A percentile compares a stretch with the other conserved stretches of the same genome.
Evolutionary conservation across 2,329 filamentous ascomycete genomes (phyloP).

Genomic region (Hortaea werneckii): DNA sequence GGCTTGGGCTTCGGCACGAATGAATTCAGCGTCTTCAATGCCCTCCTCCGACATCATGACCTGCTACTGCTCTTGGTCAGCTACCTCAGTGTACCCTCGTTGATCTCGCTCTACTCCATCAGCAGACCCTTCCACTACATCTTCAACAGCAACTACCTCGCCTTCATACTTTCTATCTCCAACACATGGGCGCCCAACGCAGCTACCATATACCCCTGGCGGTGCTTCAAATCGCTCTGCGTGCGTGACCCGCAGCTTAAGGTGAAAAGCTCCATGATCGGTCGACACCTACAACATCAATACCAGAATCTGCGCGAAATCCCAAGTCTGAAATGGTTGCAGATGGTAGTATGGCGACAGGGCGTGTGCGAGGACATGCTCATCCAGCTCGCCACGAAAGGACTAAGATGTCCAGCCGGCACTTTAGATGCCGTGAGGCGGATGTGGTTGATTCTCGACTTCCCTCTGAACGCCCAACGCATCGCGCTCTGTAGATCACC

Average conservation of each 20-base stretch:
- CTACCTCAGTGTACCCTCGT: constrained; percentile 44
- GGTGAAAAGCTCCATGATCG: constrained; percentile 13
- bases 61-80: constrained; percentile 47
- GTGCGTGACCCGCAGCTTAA: constrained; percentile 46
- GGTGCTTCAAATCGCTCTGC: constrained; percentile 47
- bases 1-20: background rate
- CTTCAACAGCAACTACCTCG: constrained; percentile 49
- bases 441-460: constrained; percentile 65
- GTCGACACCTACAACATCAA: constrained; percentile 3
- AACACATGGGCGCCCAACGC: constrained; percentile 45
- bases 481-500: constrained; percentile 43
- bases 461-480: constrained; percentile 48
- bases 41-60: constrained; percentile 32
- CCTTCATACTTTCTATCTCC: constrained; percentile 49
- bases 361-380: constrained; percentile 51
- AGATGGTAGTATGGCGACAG: constrained; percentile 54
- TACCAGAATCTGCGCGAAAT: constrained; percentile 37
- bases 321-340: constrained; percentile 57
- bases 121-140: constrained; percentile 53
- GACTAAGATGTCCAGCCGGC: constrained; percentile 34
- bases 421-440: constrained; percentile 37
- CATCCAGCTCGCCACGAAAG: constrained; percentile 47
- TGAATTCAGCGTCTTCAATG: constrained; percentile 25
- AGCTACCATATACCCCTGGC: constrained; percentile 49
- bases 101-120: constrained; percentile 56